Conservation (phyloP, 2,329 filamentous ascomycete genomes). For the Tolypocladium sp. region DNA sequence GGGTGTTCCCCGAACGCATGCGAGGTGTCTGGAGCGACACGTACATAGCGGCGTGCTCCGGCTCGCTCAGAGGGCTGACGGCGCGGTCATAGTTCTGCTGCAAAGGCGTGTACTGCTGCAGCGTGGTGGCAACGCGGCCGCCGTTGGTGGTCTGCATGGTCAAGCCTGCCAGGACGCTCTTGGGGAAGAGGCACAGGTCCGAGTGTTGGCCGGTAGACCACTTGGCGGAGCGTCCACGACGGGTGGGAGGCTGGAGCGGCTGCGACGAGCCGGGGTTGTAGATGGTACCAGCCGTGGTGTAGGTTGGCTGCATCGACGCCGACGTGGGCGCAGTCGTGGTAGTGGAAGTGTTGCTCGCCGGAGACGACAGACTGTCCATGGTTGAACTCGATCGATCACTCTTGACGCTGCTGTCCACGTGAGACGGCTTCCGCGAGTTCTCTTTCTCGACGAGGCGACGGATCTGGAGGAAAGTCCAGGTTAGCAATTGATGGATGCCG, state of each 20-base stretch:
- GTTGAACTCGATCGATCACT: slow-evolving; percentile 4
- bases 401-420: not conserved
- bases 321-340: slow-evolving; percentile 10
- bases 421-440: slow-evolving; percentile 3
- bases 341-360: slow-evolving; percentile 13
- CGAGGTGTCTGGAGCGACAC: slow-evolving; percentile 16
- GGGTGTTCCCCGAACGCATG: slow-evolving; percentile 17
- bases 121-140: slow-evolving; percentile 5
- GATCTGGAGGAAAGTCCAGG: slow-evolving; percentile 18
- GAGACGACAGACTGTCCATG: slow-evolving; percentile 20
- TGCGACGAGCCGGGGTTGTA: slow-evolving; percentile 38
- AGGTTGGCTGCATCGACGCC: slow-evolving; percentile 28
- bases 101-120: slow-evolving; percentile 38
- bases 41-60: slow-evolving; percentile 13
- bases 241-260: slow-evolving; percentile 40
- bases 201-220: slow-evolving; percentile 21
- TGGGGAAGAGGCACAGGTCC: slow-evolving; percentile 26
- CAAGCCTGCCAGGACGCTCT: slow-evolving; percentile 24
- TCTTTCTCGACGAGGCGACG: slow-evolving; percentile 4
- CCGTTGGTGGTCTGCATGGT: slow-evolving; percentile 16
- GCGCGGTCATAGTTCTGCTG: slow-evolving; percentile 47
- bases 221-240: slow-evolving; percentile 38
- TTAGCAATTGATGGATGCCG: slow-evolving; percentile 11
- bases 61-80: slow-evolving; percentile 26
- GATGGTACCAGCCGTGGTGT: slow-evolving; percentile 48